phyloP scores from a whole-genome alignment of 2,329 filamentous ascomycete genomes.

The Boeremia exigua region DNA sequence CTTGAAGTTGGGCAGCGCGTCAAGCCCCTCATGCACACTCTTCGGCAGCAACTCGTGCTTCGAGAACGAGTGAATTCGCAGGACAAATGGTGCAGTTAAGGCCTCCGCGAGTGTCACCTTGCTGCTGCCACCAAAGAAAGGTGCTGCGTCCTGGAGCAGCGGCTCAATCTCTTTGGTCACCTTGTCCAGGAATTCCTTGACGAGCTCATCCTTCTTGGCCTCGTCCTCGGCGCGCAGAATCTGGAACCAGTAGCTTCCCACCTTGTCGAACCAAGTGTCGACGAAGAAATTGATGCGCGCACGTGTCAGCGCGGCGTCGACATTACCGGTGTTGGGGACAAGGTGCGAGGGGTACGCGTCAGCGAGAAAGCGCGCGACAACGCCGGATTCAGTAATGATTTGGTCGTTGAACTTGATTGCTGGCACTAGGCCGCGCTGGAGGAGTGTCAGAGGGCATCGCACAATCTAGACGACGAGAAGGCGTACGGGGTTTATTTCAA shows the following conservation, averaged over 20 bases:
- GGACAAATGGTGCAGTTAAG: conserved; percentile 69
- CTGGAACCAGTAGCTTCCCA: conserved; percentile 57
- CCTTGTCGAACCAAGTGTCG: conserved; percentile 71
- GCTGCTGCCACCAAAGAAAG: conserved; percentile 55
- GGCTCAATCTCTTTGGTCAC: conserved; percentile 77
- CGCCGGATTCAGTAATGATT: conserved; percentile 74
- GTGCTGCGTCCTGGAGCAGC: conserved; percentile 58
- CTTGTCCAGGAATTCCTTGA: conserved; percentile 59
- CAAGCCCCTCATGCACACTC: conserved; percentile 55
- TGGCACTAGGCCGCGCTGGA: conserved; percentile 73
- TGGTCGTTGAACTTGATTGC: conserved; percentile 67
- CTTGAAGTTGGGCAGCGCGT: conserved; percentile 69
- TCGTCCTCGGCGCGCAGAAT: conserved; percentile 55
- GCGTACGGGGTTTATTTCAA: conserved; percentile 73
- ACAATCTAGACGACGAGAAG: background rate
- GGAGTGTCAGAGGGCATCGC: background rate
- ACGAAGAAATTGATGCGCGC: conserved; percentile 75
- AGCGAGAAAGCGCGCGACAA: conserved; percentile 74
- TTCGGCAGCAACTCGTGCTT: conserved; percentile 63
- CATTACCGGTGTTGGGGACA: conserved; percentile 61
- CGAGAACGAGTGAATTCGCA: conserved; percentile 63
- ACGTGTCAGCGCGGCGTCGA: conserved; percentile 64
- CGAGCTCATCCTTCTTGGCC: conserved; percentile 57
- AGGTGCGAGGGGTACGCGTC: conserved; percentile 74
- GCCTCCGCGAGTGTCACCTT: conserved; percentile 75